A percentile compares a stretch with the other conserved stretches of the same genome.
Conservation (phyloP, 345 rosid genomes). For the Litchi chinensis region DNA sequence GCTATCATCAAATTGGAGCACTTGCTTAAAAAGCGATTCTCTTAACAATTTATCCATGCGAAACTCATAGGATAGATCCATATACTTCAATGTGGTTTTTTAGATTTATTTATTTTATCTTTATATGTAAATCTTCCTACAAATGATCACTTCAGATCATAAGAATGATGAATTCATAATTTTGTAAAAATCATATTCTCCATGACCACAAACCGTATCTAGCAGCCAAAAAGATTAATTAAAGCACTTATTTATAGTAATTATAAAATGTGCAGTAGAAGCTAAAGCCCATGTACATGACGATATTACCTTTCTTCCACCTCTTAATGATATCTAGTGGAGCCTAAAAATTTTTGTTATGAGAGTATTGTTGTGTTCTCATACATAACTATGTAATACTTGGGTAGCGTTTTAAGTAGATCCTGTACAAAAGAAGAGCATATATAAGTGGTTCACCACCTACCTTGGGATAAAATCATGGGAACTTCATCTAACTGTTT, state of each 20-base stretch:
- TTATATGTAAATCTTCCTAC: conserved; percentile 75
- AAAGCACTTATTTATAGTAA: conserved; percentile 18
- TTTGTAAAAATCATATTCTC: conserved; percentile 99
- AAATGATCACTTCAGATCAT: conserved; percentile 90
- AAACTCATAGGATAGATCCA: conserved; percentile 74
- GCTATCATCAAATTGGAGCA: neutral
- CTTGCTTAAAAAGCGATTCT: conserved; percentile 79
- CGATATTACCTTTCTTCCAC: conserved; percentile 72
- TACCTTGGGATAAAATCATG: neutral
- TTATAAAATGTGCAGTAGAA: conserved; percentile 12
- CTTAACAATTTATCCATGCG: conserved; percentile 86
- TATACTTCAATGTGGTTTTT: conserved; percentile 84
- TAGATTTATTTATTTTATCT: conserved; percentile 51
- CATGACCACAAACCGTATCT: conserved; percentile 98
- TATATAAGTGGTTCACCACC: neutral
- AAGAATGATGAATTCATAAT: conserved; percentile 80
- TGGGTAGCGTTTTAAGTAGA: conserved; percentile 78
- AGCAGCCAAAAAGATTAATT: conserved; percentile 28
- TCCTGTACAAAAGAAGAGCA: conserved; percentile 46
- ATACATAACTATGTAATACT: conserved; percentile 67
- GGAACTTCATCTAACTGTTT: neutral
- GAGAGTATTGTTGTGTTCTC: conserved; percentile 79
- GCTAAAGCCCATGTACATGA: conserved; percentile 9
- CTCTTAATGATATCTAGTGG: conserved; percentile 70
- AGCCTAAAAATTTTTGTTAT: conserved; percentile 91